A percentile compares a stretch with the other conserved stretches of the same genome.
phyloP scores from a whole-genome alignment of 2,329 filamentous ascomycete genomes.

The Fusarium devonianum region DNA sequence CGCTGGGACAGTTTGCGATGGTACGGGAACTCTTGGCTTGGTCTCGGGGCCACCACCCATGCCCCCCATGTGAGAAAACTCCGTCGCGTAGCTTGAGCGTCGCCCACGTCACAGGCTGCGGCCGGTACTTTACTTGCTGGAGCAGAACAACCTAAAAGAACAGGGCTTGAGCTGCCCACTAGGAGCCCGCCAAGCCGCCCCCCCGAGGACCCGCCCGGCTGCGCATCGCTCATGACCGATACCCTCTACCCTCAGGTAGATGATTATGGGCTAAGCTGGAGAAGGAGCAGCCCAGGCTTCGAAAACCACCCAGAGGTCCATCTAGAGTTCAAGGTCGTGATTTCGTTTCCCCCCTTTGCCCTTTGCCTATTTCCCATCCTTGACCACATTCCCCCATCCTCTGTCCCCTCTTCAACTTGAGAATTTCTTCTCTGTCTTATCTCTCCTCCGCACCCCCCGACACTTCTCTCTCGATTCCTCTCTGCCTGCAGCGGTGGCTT shows the following conservation, averaged over 20 bases:
- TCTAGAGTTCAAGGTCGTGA: conserved; percentile 6
- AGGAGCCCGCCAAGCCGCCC: conserved; percentile 14
- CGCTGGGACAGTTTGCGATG: background rate
- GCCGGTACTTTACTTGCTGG: conserved; percentile 24
- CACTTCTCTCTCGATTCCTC: too few relatives aligned
- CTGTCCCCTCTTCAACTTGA: too few relatives aligned
- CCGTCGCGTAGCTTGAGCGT: conserved; percentile 5
- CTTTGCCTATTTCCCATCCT: conserved; percentile 11
- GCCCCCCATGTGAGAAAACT: conserved; percentile 25
- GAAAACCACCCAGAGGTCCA: conserved; percentile 12
- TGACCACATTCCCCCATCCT: conserved; percentile 4
- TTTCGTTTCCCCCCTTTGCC: conserved; percentile 8
- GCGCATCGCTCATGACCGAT: conserved; percentile 17
- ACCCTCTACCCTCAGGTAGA: too few relatives aligned
- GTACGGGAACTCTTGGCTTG: background rate
- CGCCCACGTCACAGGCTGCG: conserved; percentile 22
- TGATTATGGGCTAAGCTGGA: conserved; percentile 19
- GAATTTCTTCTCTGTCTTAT: too few relatives aligned
- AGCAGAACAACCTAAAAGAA: background rate
- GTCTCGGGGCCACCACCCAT: background rate
- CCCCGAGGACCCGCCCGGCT: conserved; percentile 13
- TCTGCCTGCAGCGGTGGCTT: too few relatives aligned
- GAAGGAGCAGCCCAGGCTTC: conserved; percentile 24
- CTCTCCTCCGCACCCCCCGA: too few relatives aligned
- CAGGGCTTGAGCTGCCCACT: conserved; percentile 13